These are phyloP conservation scores for Parastagonospora avenae DNA, from an alignment of 2,329 filamentous ascomycete genomes.

Conservation along the genomic window DNA sequence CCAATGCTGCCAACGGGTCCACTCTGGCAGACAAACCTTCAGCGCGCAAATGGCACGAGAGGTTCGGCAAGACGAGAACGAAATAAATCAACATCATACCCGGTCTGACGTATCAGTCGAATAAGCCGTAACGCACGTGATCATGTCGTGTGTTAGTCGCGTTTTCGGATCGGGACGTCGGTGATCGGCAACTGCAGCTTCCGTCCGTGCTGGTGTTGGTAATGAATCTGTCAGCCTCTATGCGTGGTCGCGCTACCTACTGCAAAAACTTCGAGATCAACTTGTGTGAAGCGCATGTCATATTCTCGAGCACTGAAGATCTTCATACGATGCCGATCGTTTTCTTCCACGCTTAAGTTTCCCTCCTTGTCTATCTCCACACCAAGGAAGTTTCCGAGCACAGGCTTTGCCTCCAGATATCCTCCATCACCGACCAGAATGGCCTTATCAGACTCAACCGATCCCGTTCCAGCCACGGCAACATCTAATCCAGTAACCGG, in stretches of 20 bases:
- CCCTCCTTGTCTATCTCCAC: too few species aligned
- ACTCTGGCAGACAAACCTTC: slow-evolving; percentile 28
- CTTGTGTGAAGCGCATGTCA: neutral
- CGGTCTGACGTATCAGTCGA: neutral
- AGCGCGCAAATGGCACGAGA: slow-evolving; percentile 49
- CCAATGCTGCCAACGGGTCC: slow-evolving; percentile 5
- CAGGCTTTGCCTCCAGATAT: too few species aligned
- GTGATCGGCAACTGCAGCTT: slow-evolving; percentile 15
- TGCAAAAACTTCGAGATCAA: slow-evolving; percentile 1
- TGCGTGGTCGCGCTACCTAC: slow-evolving; percentile 13
- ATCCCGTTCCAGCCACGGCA: neutral
- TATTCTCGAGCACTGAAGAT: neutral
- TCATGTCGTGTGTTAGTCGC: slow-evolving; percentile 3
- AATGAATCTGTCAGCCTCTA: slow-evolving; percentile 18
- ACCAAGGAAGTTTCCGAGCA: too few species aligned
- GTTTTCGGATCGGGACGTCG: slow-evolving; percentile 12
- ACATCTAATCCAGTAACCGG: neutral
- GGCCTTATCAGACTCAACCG: too few species aligned
- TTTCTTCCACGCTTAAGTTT: too few species aligned
- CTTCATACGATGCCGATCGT: too few species aligned
- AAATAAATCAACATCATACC: slow-evolving; percentile 17
- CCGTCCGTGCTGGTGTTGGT: slow-evolving; percentile 15
- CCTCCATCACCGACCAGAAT: too few species aligned
- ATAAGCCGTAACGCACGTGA: slow-evolving; percentile 11
- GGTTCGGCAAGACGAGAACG: slow-evolving; percentile 42